Evolutionary conservation across 257 asterid genomes (phyloP).

Genomic region (Nicotiana paniculata): DNA sequence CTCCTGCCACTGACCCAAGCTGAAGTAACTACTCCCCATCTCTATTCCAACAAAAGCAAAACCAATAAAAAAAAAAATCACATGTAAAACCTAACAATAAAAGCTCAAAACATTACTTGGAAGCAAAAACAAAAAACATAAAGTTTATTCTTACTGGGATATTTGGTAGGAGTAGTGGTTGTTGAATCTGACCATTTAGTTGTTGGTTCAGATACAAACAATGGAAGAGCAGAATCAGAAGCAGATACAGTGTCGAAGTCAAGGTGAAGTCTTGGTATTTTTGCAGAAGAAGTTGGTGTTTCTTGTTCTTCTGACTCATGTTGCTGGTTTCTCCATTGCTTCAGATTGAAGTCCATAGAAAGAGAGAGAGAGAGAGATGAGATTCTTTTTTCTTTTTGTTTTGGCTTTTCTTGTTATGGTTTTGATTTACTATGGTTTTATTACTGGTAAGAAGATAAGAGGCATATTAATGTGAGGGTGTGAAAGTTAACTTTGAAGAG

Average conservation of each 20-base stretch:
- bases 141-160: constrained; percentile 30
- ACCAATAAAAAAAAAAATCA: not conserved
- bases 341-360: constrained; percentile 71
- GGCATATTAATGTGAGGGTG: not conserved
- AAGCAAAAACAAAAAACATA: not conserved
- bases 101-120: not conserved
- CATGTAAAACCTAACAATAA: not conserved
- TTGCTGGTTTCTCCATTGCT: constrained; percentile 59
- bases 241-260: constrained; percentile 15
- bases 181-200: constrained; percentile 52
- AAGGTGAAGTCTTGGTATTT: constrained; percentile 47
- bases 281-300: constrained; percentile 29
- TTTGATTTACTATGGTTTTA: constrained; percentile 1
- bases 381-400: constrained; percentile 2
- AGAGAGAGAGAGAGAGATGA: constrained; percentile 7
- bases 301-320: constrained; percentile 33
- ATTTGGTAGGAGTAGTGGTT: constrained; percentile 32
- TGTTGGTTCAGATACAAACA: constrained; percentile 61
- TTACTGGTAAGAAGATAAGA: not conserved
- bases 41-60: constrained; percentile 21
- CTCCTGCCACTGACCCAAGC: constrained; percentile 89
- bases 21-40: constrained; percentile 71
- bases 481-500: not conserved
- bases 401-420: not conserved
- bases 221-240: constrained; percentile 40